Conservation (phyloP, 257 asterid species). For the Fraxinus anomala region DNA sequence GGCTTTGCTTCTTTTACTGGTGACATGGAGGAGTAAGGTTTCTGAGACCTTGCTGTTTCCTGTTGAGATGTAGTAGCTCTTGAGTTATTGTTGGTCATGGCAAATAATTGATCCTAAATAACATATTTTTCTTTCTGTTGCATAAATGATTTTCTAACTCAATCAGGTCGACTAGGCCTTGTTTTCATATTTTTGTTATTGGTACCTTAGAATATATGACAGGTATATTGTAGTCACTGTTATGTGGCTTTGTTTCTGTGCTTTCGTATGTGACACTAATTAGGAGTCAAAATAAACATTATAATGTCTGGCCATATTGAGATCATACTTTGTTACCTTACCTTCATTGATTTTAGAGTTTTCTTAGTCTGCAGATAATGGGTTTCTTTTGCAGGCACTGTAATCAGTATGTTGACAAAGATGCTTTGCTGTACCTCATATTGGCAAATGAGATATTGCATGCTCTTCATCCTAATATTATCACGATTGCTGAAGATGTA, state of each 20-base stretch:
- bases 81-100: background rate
- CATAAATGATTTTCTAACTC: slow-evolving; percentile 2
- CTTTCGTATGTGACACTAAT: background rate
- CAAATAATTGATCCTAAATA: slow-evolving; percentile 19
- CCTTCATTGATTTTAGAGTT: slow-evolving; percentile 18
- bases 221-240: background rate
- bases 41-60: slow-evolving; percentile 23
- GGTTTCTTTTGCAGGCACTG: slow-evolving; percentile 70
- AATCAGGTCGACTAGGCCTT: slow-evolving; percentile 12
- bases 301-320: slow-evolving; percentile 12
- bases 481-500: slow-evolving; percentile 98
- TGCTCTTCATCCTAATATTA: slow-evolving; percentile 78
- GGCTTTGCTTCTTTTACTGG: slow-evolving; percentile 95
- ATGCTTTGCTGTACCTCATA: slow-evolving; percentile 81
- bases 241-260: background rate
- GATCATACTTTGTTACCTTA: slow-evolving; percentile 9
- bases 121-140: background rate
- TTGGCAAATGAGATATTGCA: slow-evolving; percentile 89
- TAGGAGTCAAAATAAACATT: slow-evolving; percentile 4
- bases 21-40: slow-evolving; percentile 89
- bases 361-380: slow-evolving; percentile 15
- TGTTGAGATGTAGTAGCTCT: slow-evolving; percentile 2
- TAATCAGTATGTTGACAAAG: slow-evolving; percentile 93
- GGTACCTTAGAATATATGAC: background rate
- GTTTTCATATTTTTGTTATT: background rate